phyloP scores from a whole-genome alignment of 441 rosid species.

The Adansonia gregorii region DNA sequence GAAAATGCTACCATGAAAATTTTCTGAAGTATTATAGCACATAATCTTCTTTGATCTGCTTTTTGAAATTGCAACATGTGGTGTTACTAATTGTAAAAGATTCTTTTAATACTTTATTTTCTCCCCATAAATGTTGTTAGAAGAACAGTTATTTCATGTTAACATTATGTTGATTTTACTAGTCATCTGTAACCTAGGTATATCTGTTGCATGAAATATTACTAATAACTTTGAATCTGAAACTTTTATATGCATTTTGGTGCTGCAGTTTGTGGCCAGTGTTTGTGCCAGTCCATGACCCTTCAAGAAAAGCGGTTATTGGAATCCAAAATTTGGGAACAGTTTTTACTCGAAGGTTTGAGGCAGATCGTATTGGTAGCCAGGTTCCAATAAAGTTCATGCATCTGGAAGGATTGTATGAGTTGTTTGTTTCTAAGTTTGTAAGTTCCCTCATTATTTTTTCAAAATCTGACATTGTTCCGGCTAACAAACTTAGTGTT shows the following conservation, averaged over 20 bases:
- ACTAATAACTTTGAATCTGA: slow-evolving; percentile 17
- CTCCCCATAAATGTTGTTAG: background rate
- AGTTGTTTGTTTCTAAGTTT: slow-evolving; percentile 94
- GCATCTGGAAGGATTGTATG: slow-evolving; percentile 97
- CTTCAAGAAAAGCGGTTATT: slow-evolving; percentile 89
- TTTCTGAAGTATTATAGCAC: slow-evolving; percentile 13
- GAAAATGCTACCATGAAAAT: slow-evolving; percentile 27
- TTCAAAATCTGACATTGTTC: background rate
- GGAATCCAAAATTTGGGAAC: slow-evolving; percentile 98
- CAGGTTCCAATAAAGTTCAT: slow-evolving; percentile 96
- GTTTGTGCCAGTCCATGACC: slow-evolving; percentile 97
- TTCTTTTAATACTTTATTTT: background rate
- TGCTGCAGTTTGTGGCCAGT: slow-evolving; percentile 90
- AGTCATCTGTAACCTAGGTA: background rate
- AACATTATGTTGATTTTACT: slow-evolving; percentile 2
- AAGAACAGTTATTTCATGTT: slow-evolving; percentile 15
- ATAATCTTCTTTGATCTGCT: slow-evolving; percentile 12
- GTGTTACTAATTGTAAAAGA: background rate
- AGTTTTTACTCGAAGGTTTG: slow-evolving; percentile 90
- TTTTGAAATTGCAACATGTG: background rate
- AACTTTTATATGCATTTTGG: slow-evolving; percentile 26
- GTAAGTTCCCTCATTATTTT: slow-evolving; percentile 54
- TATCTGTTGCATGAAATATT: slow-evolving; percentile 23
- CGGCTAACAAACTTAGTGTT: background rate
- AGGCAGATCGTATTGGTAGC: slow-evolving; percentile 91